Base-by-base conservation (phyloP, 108 stramenopile species). In the Nitzschia sp. region DNA sequence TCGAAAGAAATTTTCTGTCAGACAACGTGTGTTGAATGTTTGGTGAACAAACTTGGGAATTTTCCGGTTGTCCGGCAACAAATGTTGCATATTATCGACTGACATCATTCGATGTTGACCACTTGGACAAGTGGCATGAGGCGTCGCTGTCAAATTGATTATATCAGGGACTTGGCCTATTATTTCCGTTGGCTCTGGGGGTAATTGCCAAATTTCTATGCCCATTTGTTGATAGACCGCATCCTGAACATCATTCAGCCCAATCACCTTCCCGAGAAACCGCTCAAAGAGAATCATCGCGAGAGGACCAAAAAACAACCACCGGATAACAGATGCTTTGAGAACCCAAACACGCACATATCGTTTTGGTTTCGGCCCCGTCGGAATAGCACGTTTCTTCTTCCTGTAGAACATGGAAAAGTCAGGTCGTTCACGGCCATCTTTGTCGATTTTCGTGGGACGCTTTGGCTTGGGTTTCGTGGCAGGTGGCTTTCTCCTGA, bases 1-100 rank as follows among this genome's bases (percentile, higher is more conserved):
- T 39, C 53, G 44, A 42, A 63, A 40, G 8, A 74, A 21, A 21
- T 56, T 59, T 20, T 29, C 42, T 0, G 73, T 60, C 0, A 74
- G 50, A 43, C 73, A 74, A 39, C 59, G 38, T 10, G 73, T 61
- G 10, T 41, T 42, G 11, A 58, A 48, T 25, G 58, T 57, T 39
- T 74, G 73, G 53, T 74, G 73, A 21, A 74, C 58, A 53, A 67
- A 44, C 44, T 40, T 71, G n/a, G 58, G 73, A 53, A 67, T 65
- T 26, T 51, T 44, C 12, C 61, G 26, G 21, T 58, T 5, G 8
- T 8, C 21, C 17, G 43, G 6, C 17, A 25, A 17, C 14, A 24
- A 38, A 51, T 26, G 24, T 8, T 52, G 46, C 17, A 61, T 60
- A 59, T 71, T 71, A 41, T 71, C 61, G 5, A 55, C 60, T 6